phyloP scores from a whole-genome alignment of 306 rosid species.

The Cucurbita maxima region DNA sequence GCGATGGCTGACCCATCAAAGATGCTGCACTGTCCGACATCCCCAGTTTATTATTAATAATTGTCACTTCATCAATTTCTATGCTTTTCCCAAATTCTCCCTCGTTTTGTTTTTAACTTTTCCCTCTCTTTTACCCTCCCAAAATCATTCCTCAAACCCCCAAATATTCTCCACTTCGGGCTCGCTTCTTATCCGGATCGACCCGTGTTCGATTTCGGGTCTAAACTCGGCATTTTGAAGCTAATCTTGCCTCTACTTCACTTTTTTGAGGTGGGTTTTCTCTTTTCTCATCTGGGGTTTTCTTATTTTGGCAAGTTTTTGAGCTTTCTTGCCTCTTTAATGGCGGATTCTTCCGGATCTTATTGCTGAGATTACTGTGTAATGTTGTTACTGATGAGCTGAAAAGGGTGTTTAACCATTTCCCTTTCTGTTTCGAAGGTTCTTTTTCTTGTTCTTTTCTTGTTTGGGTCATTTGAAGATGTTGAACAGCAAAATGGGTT shows the following conservation, averaged over 20 bases:
- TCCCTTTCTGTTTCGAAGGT: background rate
- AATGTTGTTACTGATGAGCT: background rate
- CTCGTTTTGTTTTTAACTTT: background rate
- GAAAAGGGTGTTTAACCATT: background rate
- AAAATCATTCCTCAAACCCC: background rate
- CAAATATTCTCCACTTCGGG: too few relatives aligned
- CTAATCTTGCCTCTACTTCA: background rate
- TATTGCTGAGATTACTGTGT: background rate
- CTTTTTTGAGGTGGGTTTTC: background rate
- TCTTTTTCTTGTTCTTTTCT: background rate
- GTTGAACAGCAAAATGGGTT: background rate
- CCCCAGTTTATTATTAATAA: background rate
- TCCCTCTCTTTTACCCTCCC: background rate
- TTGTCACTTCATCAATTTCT: background rate
- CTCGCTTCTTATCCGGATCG: background rate
- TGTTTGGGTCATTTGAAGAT: background rate
- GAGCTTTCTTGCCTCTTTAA: background rate
- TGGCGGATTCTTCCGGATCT: background rate
- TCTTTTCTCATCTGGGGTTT: background rate
- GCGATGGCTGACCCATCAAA: background rate
- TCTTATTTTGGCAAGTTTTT: background rate
- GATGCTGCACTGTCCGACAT: slow-evolving; percentile 1
- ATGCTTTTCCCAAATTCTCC: background rate
- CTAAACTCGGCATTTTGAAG: background rate
- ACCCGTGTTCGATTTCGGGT: background rate